A percentile compares a stretch with the other conserved stretches of the same genome.
Evolutionary conservation across 2,329 filamentous ascomycete species (phyloP).

Genomic region (Cryoendolithus antarcticus): DNA sequence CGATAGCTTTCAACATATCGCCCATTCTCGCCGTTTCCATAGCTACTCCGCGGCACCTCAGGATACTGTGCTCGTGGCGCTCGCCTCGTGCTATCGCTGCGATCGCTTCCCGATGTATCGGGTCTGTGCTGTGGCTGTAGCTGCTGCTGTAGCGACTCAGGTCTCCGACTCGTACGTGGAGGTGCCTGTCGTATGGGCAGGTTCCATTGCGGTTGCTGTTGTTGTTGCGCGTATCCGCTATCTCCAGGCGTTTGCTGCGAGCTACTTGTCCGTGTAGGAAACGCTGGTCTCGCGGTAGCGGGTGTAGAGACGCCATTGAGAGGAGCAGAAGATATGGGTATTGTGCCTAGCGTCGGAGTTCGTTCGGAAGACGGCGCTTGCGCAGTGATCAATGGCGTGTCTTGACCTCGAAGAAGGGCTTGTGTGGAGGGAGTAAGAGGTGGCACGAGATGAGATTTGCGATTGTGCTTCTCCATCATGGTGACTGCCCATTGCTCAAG

Average conservation of each 20-base stretch:
- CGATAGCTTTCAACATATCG: too few species aligned
- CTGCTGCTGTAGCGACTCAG: conserved; percentile 2
- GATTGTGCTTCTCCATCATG: conserved; percentile 89
- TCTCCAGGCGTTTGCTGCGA: conserved; percentile 9
- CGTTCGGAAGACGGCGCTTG: conserved; percentile 8
- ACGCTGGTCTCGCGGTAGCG: conserved; percentile 25
- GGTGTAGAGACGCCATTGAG: conserved; percentile 12
- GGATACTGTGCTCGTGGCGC: conserved; percentile 7
- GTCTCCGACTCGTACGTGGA: conserved; percentile 6
- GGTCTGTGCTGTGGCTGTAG: conserved; percentile 9
- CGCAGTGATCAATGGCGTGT: conserved; percentile 8
- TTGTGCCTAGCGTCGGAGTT: conserved; percentile 20
- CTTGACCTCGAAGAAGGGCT: conserved; percentile 50
- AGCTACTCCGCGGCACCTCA: conserved; percentile 1
- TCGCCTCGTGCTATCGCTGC: conserved; percentile 15
- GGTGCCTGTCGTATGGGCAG: conserved; percentile 36
- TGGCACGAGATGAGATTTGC: conserved; percentile 83
- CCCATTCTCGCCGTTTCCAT: too few species aligned
- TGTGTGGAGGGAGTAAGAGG: conserved; percentile 67
- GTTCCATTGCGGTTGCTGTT: conserved; percentile 24
- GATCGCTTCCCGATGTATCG: conserved; percentile 17
- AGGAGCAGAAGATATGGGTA: conserved; percentile 12
- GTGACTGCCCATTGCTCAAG: conserved; percentile 85
- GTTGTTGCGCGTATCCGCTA: conserved; percentile 4
- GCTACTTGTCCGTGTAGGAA: conserved; percentile 32